Evolutionary conservation across 495 filamentous ascomycete genomes (phyloP).

Genomic region (Thozetella sp.): DNA sequence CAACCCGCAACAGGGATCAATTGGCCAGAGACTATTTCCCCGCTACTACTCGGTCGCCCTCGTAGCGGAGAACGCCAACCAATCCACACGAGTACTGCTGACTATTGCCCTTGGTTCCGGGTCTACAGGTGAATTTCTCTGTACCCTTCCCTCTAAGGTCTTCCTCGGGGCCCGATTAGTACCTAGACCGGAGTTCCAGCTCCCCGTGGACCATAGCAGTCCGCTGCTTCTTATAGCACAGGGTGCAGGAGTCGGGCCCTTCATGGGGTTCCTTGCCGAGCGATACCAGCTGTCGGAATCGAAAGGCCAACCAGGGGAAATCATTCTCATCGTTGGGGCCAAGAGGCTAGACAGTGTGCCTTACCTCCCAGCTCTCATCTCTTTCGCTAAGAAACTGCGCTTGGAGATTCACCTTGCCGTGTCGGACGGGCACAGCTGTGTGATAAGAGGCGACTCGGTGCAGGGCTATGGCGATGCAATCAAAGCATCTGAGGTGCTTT

Average conservation of each 20-base stretch:
- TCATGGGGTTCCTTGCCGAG: background rate
- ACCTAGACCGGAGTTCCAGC: background rate
- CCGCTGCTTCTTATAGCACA: background rate
- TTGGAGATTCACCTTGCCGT: background rate
- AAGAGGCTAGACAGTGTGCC: constrained; percentile 1
- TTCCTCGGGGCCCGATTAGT: background rate
- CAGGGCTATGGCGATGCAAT: background rate
- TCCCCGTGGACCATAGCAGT: background rate
- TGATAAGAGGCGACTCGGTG: background rate
- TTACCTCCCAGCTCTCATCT: background rate
- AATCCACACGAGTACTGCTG: background rate
- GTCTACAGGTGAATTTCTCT: background rate
- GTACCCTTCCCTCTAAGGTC: background rate
- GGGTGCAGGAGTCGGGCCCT: background rate
- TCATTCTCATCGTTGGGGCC: background rate
- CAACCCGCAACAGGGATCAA: background rate
- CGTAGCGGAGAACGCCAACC: background rate
- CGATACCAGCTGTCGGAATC: background rate
- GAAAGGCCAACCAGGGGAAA: background rate
- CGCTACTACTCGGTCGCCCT: constrained; percentile 1
- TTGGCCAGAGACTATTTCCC: background rate
- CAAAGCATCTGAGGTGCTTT: background rate
- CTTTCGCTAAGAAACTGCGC: background rate
- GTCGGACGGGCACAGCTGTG: background rate
- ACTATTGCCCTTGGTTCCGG: background rate